Base-by-base conservation (phyloP, 306 rosid species). In the Rosa multiflora region DNA sequence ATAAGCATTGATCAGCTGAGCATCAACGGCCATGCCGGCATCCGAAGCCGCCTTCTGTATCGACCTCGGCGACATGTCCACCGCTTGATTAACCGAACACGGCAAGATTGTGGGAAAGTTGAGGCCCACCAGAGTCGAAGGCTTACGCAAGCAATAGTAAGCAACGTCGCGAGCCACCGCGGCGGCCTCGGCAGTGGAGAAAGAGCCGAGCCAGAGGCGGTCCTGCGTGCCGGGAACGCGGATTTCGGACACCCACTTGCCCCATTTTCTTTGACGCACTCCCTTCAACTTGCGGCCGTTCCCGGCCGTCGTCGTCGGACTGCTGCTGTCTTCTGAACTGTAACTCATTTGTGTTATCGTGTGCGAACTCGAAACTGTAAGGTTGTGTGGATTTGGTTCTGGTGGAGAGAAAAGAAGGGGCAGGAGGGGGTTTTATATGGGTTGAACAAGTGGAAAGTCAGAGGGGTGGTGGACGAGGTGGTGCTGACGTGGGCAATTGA, bases 191-290 rank as follows among this genome's bases (percentile, higher is more conserved):
- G 89, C 73, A 0, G 97, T 79, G 1, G 89, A 74, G 70, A 89
- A 94, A 2, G 97, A 89, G 10, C 99, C 99, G 14, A 94, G 43
- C 99, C 99, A 94, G 8, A 94, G 84, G 0, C 97, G 88, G 5
- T 88, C 86, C n/a, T 86, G 90, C 0, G 85, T 78, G 26, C 93
- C 89, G 15, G 97, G 95, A 11, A 92, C 97, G 0, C 97, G 88
- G 43, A 94, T 92, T 79, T 94, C 99, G 1, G 99, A 91, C 15
- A 92, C 99, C 92, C 92, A 94, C 66, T 94, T 94, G n/a, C 99
- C 99, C 98, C 98, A 94, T 67, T 94, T 94, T 4, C 97, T 71
- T 12, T 85, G 88, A 0, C 97, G 90, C 17, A 94, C 89, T 1
- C 98, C 98, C 82, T 89, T 94, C 48, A 85, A 78, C 76, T 89